phyloP scores from a whole-genome alignment of 805 yeast genomes.

The Barnettozyma populi region DNA sequence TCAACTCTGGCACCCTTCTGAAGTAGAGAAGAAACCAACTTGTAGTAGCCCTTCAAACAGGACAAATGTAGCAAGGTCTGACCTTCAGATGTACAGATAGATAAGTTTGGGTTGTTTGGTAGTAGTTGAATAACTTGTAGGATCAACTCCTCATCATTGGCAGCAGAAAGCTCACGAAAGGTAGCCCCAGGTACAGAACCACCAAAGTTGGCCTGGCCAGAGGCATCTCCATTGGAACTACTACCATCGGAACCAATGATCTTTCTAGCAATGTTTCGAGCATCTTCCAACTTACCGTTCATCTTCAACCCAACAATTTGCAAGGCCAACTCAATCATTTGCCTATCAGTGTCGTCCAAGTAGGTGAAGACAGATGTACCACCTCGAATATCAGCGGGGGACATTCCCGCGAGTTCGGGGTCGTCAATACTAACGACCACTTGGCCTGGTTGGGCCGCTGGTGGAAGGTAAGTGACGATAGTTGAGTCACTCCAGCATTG shows the following conservation, averaged over 20 bases:
- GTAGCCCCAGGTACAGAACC: constrained; percentile 6
- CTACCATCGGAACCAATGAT: constrained; percentile 61
- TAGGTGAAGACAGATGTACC: constrained; percentile 65
- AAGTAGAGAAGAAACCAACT: constrained; percentile 57
- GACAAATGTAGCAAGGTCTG: constrained; percentile 89
- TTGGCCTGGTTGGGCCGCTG: constrained; percentile 84
- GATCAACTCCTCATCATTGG: constrained; percentile 34
- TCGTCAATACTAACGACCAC: constrained; percentile 81
- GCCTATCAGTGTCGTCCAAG: constrained; percentile 91
- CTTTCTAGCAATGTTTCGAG: constrained; percentile 85
- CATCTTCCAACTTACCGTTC: constrained; percentile 95
- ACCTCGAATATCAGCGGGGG: constrained; percentile 14
- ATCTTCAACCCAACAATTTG: constrained; percentile 95
- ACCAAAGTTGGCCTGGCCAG: background rate
- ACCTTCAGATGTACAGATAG: constrained; percentile 74
- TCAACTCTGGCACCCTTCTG: constrained; percentile 65
- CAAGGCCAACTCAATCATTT: constrained; percentile 87
- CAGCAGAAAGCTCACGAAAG: constrained; percentile 3
- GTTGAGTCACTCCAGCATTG: constrained; percentile 97
- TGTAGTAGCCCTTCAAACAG: constrained; percentile 62
- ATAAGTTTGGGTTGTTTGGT: constrained; percentile 74
- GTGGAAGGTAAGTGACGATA: constrained; percentile 89
- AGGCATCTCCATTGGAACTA: constrained; percentile 14
- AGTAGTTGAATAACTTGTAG: constrained; percentile 56
- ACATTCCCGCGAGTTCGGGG: constrained; percentile 29